Evolutionary conservation across 768 basidiomycete genomes (phyloP).

Genomic region (Amyloporia xantha): DNA sequence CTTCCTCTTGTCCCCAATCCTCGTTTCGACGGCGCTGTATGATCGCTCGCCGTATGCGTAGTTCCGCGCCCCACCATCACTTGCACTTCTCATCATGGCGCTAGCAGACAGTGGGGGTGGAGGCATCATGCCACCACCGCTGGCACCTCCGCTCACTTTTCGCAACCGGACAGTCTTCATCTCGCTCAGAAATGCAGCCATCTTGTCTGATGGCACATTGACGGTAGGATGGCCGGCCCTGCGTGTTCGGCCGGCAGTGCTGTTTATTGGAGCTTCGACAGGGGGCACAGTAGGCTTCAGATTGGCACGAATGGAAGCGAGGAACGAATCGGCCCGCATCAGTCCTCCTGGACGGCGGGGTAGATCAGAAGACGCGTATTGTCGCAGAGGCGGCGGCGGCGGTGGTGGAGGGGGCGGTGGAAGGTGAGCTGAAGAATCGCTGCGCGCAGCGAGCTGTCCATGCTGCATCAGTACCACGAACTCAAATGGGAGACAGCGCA

Average conservation of each 20-base stretch:
- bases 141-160: constrained; percentile 39
- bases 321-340: constrained; percentile 27
- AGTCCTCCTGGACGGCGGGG: constrained; percentile 1
- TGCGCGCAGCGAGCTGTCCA: constrained; percentile 4
- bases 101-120: constrained; percentile 4
- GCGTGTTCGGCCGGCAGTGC: constrained; percentile 25
- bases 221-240: constrained; percentile 59
- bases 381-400: constrained; percentile 23
- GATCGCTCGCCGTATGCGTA: constrained; percentile 11
- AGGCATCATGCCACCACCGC: constrained; percentile 13
- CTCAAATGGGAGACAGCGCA: too few relatives aligned
- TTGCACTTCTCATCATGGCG: constrained; percentile 6
- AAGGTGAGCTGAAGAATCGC: constrained; percentile 15
- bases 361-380: constrained; percentile 8
- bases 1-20: constrained; percentile 19
- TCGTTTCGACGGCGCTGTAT: constrained; percentile 8
- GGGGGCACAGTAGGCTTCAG: constrained; percentile 53
- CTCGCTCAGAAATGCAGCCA: constrained; percentile 76
- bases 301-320: constrained; percentile 57
- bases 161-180: constrained; percentile 69
- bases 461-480: background rate
- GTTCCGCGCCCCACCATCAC: constrained; percentile 6
- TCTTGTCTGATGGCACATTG: constrained; percentile 73
- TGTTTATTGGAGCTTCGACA: constrained; percentile 63
- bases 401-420: constrained; percentile 38